These are phyloP conservation scores for Kickxella alabastrina DNA, from an alignment of 192 early-diverging fungal species.

Conservation along the genomic window DNA sequence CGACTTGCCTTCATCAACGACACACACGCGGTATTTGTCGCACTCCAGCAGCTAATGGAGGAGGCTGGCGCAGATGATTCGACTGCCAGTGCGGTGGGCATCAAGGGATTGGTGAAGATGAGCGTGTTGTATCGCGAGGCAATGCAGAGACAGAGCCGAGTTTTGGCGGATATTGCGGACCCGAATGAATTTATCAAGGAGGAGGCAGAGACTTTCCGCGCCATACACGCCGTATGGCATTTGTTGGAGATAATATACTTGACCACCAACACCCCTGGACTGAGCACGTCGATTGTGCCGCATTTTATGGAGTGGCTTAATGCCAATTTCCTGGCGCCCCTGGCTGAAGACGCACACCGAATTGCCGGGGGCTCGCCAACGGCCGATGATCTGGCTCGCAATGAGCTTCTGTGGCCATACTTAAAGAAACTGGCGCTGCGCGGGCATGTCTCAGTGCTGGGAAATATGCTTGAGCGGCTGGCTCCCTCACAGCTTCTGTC, in stretches of 20 bases:
- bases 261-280: slow-evolving; percentile 19
- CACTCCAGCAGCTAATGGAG: slow-evolving; percentile 32
- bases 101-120: slow-evolving; percentile 18
- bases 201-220: slow-evolving; percentile 30
- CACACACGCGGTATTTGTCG: slow-evolving; percentile 44
- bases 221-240: slow-evolving; percentile 49
- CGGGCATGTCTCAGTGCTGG: slow-evolving; percentile 27
- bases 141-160: slow-evolving; percentile 35
- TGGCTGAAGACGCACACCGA: slow-evolving; percentile 23
- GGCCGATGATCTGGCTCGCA: slow-evolving; percentile 12
- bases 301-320: slow-evolving; percentile 49
- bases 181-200: slow-evolving; percentile 10
- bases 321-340: slow-evolving; percentile 40
- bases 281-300: slow-evolving; percentile 25
- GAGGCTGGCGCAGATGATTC: neutral
- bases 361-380: slow-evolving; percentile 3
- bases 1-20: slow-evolving; percentile 41
- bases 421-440: slow-evolving; percentile 32
- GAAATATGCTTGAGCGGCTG: slow-evolving; percentile 27
- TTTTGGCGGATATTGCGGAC: slow-evolving; percentile 16
- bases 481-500: slow-evolving; percentile 11
- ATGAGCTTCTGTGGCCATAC: slow-evolving; percentile 30
- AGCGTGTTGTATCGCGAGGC: slow-evolving; percentile 47
- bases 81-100: slow-evolving; percentile 3
- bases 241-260: slow-evolving; percentile 46